Evolutionary conservation across 345 rosid species (phyloP).

Genomic region (Garcia nutans): DNA sequence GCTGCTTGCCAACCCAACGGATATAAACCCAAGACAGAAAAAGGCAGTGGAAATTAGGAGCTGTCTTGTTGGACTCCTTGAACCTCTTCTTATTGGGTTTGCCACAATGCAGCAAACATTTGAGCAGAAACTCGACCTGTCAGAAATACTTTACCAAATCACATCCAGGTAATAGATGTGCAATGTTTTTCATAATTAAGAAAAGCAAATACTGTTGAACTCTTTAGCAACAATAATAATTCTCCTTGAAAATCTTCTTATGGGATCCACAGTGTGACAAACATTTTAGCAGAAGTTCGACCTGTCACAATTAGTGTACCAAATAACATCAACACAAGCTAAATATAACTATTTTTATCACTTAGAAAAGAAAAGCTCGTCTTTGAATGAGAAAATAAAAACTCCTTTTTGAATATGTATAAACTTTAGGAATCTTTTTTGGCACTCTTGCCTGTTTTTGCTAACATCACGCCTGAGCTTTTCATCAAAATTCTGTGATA

Average conservation of each 20-base stretch:
- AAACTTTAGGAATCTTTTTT: constrained; percentile 4
- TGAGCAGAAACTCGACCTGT: constrained; percentile 88
- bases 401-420: neutral
- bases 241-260: constrained; percentile 72
- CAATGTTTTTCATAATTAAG: neutral
- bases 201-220: constrained; percentile 56
- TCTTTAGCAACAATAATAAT: constrained; percentile 12
- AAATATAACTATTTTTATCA: neutral
- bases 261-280: constrained; percentile 92
- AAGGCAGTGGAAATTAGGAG: constrained; percentile 83
- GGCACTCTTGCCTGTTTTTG: constrained; percentile 15
- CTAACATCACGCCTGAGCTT: constrained; percentile 8
- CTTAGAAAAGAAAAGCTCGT: neutral
- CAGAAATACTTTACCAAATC: constrained; percentile 90
- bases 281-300: constrained; percentile 82
- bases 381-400: neutral
- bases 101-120: constrained; percentile 94
- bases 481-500: constrained; percentile 8
- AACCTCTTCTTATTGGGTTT: constrained; percentile 98
- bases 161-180: constrained; percentile 67
- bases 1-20: constrained; percentile 79
- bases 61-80: constrained; percentile 94
- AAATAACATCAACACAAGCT: constrained; percentile 55
- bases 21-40: constrained; percentile 83
- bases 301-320: constrained; percentile 76